Evolutionary conservation across 176 grass and related monocot genomes (phyloP).

Genomic region (Oryza punctata): DNA sequence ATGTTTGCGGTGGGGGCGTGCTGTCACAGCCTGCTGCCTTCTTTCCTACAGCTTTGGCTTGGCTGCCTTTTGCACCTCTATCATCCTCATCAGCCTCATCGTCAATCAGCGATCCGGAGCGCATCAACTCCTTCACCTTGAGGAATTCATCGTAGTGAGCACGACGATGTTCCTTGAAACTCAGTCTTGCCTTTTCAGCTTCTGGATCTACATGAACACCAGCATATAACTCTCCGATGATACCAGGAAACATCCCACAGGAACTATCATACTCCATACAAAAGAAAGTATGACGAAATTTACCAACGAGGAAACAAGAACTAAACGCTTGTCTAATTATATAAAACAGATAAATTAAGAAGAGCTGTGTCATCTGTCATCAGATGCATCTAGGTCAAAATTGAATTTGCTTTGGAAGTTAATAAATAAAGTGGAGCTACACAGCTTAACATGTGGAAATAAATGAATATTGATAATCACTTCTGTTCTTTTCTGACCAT

Average conservation of each 20-base stretch:
- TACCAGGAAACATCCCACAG: background rate
- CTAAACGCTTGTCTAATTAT: background rate
- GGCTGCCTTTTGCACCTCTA: slow-evolving; percentile 6
- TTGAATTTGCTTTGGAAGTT: slow-evolving; percentile 12
- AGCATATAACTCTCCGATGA: background rate
- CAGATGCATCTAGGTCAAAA: slow-evolving; percentile 4
- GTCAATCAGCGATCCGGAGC: slow-evolving; percentile 58
- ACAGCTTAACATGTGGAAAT: background rate
- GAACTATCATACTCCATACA: background rate
- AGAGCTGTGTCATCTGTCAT: slow-evolving; percentile 1
- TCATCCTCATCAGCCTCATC: slow-evolving; percentile 49
- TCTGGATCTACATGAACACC: slow-evolving; percentile 40
- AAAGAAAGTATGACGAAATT: slow-evolving; percentile 4
- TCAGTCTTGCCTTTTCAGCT: slow-evolving; percentile 49
- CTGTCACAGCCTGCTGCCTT: background rate
- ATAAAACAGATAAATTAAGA: background rate
- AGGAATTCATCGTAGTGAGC: slow-evolving; percentile 82
- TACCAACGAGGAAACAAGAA: background rate
- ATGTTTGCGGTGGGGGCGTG: slow-evolving; percentile 10
- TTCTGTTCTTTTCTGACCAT: slow-evolving; percentile 9
- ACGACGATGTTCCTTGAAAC: slow-evolving; percentile 88
- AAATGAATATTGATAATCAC: background rate
- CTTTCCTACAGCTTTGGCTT: slow-evolving; percentile 26
- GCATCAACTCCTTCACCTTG: slow-evolving; percentile 88
- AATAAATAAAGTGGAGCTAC: background rate